Evolutionary conservation across 257 asterid species (phyloP), one percentile per base, ranked within the genome.

Genomic region (Ophiorrhiza pumila): DNA sequence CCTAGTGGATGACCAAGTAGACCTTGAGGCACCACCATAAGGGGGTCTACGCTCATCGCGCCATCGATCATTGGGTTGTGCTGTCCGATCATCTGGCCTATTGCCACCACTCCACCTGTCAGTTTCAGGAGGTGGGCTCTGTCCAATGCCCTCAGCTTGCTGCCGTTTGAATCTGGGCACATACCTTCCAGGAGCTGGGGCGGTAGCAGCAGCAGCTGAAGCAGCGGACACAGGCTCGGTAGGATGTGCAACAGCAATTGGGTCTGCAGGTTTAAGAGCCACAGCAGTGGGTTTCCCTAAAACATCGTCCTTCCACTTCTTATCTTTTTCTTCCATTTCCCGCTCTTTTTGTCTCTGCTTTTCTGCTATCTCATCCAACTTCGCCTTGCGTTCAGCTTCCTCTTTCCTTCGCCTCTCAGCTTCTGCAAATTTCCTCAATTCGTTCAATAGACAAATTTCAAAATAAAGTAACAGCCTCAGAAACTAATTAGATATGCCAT

Each of bases 311-410:
- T 62, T 88, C 80, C 79, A 1, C 67, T 56, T 82, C 78, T 45
- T 80, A 45, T 62, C 90, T 75, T 80, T 89, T 69, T 91, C 97
- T 62, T 91, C 97, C 78, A 91, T 67, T 77, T 89, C 96, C 75
- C 75, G 73, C 81, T 88, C 86, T 17, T 92, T 81, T 58, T 79
- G 90, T 82, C 94, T 89, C 87, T 89, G 94, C 80, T 80, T 89
- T 79, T 87, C 90, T 20, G 96, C 97, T 34, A 91, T 83, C 83
- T 83, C 96, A 57, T 89, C 96, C 76, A 89, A 73, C 85, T 82
- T 91, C 15, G 97, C 93, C 74, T 83, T 83, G 46, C 76, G 80
- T 70, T 91, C 96, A 18, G 92, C 92, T 59, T 91, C 94, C 77
- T 87, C 96, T 74, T 83, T 86, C 85, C 80, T 86, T 59, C 78